A percentile compares a stretch with the other conserved stretches of the same genome.
Conservation (phyloP, 305 asterid species). For the Fraxinus latifolia region DNA sequence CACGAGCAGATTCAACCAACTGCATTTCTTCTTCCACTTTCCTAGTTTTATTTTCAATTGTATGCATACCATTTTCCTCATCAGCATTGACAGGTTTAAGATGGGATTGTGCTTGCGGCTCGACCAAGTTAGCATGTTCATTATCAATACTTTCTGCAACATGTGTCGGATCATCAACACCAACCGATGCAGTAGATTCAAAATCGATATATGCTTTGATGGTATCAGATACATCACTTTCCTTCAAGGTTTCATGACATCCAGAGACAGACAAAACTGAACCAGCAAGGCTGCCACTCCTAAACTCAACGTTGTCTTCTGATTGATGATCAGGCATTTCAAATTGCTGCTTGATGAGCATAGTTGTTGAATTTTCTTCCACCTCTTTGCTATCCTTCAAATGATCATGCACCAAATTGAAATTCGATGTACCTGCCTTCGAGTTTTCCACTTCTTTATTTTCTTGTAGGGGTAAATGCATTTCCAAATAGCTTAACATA, state of each 20-base stretch:
- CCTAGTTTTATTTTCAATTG: constrained; percentile 7
- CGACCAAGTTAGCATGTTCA: constrained; percentile 18
- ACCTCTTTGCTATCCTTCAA: constrained; percentile 17
- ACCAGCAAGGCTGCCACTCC: not conserved
- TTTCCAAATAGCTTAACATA: constrained; percentile 24
- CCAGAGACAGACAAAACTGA: constrained; percentile 22
- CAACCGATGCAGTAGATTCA: constrained; percentile 34
- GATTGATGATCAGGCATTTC: constrained; percentile 23
- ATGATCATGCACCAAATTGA: constrained; percentile 11
- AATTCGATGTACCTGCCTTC: constrained; percentile 7
- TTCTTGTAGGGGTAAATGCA: constrained; percentile 12
- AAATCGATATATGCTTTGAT: constrained; percentile 42
- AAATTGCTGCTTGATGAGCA: constrained; percentile 16
- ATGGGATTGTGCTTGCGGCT: not conserved
- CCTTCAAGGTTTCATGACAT: constrained; percentile 27
- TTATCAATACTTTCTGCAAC: not conserved
- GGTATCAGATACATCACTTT: constrained; percentile 42
- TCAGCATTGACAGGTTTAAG: constrained; percentile 3
- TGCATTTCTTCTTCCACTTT: constrained; percentile 7
- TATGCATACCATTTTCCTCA: constrained; percentile 13
- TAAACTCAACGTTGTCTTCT: constrained; percentile 23
- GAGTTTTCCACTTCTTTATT: constrained; percentile 18
- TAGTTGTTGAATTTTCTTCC: constrained; percentile 22
- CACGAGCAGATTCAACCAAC: constrained; percentile 3
- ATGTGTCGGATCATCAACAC: constrained; percentile 18